Evolutionary conservation across 257 asterid species (phyloP), one percentile per base, ranked within the genome.

Genomic region (Lycium ferocissimum): DNA sequence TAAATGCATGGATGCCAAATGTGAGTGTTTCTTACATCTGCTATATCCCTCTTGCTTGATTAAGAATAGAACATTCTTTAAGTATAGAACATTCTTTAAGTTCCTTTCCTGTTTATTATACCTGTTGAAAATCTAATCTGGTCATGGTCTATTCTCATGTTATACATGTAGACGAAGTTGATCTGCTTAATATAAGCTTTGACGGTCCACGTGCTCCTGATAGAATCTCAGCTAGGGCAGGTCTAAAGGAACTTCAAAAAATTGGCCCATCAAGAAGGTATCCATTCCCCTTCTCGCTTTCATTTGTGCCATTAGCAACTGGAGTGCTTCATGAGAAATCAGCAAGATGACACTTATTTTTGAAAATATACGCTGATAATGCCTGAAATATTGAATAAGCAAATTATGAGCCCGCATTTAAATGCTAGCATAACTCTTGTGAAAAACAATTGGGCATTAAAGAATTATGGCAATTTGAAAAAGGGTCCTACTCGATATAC

Each of bases 151-250:
- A 83, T 9, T 84, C 75, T 49, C 81, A 87, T 80, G 81, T 85
- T 71, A 86, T 73, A 79, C 84, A 75, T 78, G 89, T 93, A 96
- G 99, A 90, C 87, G 98, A 91, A 83, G 92, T 96, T 79, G 99
- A 96, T 88, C 88, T 96, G 90, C 98, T 96, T 47, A 96, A 96
- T 90, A 97, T 95, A 78, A 96, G 99, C 90, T 96, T 96, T 86
- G 99, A 96, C 22, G 97, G 98, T 4, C 87, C 90, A 82, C 89
- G 85, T 85, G 99, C 99, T 58, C 99, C 99, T 81, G 99, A 96
- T 90, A 94, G 99, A 90, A 90, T 95, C 86, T 89, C 99, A 35
- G 97, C 95, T 6, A 89, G 94, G 89, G 94, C 95, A 73, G 99
- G 99, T 78, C 63, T 96, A 86, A 92, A 90, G 90, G 99, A 96